Conservation (phyloP, 306 rosid genomes). For the Cucurbita pepo region DNA sequence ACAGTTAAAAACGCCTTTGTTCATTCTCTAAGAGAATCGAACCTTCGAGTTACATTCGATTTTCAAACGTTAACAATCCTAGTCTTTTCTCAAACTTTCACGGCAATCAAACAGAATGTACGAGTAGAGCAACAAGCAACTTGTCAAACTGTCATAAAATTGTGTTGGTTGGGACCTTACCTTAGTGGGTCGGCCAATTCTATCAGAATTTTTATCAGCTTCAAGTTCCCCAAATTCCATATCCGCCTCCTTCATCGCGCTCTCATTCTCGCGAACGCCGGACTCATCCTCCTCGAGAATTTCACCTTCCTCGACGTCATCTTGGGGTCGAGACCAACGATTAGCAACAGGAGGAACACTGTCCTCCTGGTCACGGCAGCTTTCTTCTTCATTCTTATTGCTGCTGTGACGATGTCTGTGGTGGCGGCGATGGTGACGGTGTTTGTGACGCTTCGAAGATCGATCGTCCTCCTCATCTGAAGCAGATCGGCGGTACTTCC, state of each 20-base stretch:
- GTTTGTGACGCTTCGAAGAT: constrained; percentile 79
- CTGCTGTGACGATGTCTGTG: constrained; percentile 44
- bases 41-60: neutral
- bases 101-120: neutral
- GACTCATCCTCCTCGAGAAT: constrained; percentile 62
- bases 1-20: neutral
- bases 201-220: constrained; percentile 21
- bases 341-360: neutral
- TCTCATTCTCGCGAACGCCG: constrained; percentile 19
- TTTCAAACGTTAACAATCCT: neutral
- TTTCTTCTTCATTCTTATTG: constrained; percentile 34
- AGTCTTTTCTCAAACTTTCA: neutral
- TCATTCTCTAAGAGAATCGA: neutral
- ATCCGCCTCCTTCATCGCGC: constrained; percentile 16
- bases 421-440: constrained; percentile 47
- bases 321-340: constrained; percentile 15
- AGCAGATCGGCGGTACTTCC: constrained; percentile 52
- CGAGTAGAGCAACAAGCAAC: neutral
- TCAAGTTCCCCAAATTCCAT: constrained; percentile 38
- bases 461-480: constrained; percentile 37
- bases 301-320: constrained; percentile 92
- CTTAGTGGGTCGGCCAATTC: constrained; percentile 29
- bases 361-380: constrained; percentile 17
- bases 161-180: constrained; percentile 16
- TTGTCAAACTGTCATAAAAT: constrained; percentile 13